These are phyloP conservation scores for Penicillium diatomitis DNA, from an alignment of 495 filamentous ascomycete species.

Conservation along the genomic window DNA sequence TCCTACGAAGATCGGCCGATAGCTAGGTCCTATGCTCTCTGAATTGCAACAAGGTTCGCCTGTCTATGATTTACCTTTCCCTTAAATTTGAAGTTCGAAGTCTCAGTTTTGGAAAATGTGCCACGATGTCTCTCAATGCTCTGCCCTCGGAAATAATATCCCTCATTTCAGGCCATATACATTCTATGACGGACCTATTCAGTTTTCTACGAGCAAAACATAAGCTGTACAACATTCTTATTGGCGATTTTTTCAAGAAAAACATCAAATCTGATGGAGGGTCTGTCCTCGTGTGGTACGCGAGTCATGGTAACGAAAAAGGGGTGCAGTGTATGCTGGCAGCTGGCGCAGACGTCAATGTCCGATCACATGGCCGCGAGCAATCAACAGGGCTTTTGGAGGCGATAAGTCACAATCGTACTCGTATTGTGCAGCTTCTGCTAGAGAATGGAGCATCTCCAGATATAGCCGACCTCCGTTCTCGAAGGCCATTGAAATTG, in stretches of 20 bases:
- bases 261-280: constrained; percentile 2
- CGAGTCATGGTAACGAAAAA: constrained; percentile 1
- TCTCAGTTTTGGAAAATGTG: too few species aligned
- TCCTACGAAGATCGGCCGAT: too few species aligned
- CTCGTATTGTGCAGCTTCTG: neutral
- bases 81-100: too few species aligned
- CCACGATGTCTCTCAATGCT: neutral
- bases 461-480: neutral
- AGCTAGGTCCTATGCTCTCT: too few species aligned
- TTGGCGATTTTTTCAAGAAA: neutral
- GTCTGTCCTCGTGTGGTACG: constrained; percentile 7
- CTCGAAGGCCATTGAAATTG: constrained; percentile 2
- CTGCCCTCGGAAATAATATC: constrained; percentile 1
- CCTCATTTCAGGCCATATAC: neutral
- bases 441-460: constrained; percentile 4
- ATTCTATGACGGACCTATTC: neutral
- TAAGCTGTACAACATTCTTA: neutral
- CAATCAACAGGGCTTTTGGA: constrained; percentile 3
- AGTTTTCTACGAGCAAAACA: neutral
- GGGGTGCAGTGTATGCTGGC: constrained; percentile 3
- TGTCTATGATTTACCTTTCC: too few species aligned
- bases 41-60: too few species aligned
- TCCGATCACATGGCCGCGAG: neutral
- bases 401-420: neutral
- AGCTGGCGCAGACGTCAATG: constrained; percentile 2